phyloP scores from a whole-genome alignment of 2,329 filamentous ascomycete species.

The Xylaria sp. region DNA sequence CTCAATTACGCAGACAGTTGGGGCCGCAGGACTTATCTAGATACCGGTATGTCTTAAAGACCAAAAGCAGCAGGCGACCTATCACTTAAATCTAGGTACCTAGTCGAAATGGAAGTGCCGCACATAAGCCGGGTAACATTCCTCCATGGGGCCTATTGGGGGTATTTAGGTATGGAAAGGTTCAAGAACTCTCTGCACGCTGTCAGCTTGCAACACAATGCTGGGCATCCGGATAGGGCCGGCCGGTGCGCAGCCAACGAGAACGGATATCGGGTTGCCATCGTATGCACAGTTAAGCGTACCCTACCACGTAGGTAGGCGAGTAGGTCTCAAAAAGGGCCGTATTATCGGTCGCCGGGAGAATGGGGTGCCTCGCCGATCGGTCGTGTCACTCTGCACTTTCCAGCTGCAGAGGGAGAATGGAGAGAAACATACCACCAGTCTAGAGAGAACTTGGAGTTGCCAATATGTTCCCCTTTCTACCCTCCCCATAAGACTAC shows the following conservation, averaged over 20 bases:
- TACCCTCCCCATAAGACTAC: conserved; percentile 4
- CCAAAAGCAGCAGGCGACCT: background rate
- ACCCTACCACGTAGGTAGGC: too few species aligned
- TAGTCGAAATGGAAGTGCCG: too few species aligned
- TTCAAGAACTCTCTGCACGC: conserved; percentile 1
- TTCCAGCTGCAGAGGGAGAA: background rate
- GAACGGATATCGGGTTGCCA: conserved; percentile 12
- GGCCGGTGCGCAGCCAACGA: background rate
- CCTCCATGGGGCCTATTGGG: background rate
- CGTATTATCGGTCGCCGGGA: background rate
- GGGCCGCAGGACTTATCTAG: background rate
- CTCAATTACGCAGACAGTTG: background rate
- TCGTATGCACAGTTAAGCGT: background rate
- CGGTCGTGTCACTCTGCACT: conserved; percentile 9
- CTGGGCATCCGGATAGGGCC: background rate
- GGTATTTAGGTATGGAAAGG: conserved; percentile 1
- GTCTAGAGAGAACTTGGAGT: background rate
- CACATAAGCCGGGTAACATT: conserved; percentile 4
- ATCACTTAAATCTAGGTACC: background rate
- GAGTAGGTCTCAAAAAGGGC: conserved; percentile 17
- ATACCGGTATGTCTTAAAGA: background rate
- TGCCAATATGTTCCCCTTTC: background rate
- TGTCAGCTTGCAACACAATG: background rate
- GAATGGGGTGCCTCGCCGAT: conserved; percentile 14
- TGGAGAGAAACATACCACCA: conserved; percentile 1